These are phyloP conservation scores for Serpula lacrymans DNA, from an alignment of 768 basidiomycete genomes.

Conservation along the genomic window DNA sequence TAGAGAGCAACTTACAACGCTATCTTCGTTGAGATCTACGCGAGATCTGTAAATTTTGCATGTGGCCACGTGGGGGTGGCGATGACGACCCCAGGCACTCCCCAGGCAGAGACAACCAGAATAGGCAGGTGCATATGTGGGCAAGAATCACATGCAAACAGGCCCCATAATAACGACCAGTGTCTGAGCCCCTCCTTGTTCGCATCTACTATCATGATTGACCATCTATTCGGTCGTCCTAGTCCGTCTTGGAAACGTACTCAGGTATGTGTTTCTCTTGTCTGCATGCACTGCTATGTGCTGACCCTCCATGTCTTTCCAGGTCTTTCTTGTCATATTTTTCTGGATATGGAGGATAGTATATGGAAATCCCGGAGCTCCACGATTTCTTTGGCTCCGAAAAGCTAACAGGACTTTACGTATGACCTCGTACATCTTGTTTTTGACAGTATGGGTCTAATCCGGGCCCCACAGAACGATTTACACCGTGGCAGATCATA, in stretches of 20 bases:
- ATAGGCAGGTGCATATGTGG: conserved; percentile 13
- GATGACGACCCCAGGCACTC: background rate
- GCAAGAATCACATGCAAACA: conserved; percentile 32
- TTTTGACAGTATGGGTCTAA: background rate
- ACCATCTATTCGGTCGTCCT: conserved; percentile 86
- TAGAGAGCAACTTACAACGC: background rate
- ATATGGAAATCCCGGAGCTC: conserved; percentile 60
- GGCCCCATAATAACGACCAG: conserved; percentile 2
- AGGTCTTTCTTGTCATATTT: conserved; percentile 88
- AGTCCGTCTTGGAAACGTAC: conserved; percentile 87
- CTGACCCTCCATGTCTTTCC: conserved; percentile 4
- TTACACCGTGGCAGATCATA: conserved; percentile 96
- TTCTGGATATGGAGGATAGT: conserved; percentile 89
- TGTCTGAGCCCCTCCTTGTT: conserved; percentile 3
- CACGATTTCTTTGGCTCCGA: conserved; percentile 63
- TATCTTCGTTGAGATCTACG: background rate
- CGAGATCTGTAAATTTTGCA: background rate
- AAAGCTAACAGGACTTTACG: conserved; percentile 56
- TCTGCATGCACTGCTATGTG: background rate
- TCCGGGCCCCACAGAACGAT: conserved; percentile 50
- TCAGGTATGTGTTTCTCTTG: conserved; percentile 47
- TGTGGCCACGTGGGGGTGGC: conserved; percentile 5
- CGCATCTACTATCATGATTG: conserved; percentile 64
- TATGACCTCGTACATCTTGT: conserved; percentile 30
- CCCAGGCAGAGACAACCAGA: conserved; percentile 8